Evolutionary conservation across 805 yeast species (phyloP), one percentile per base, ranked within the genome.

Genomic region (Metschnikowia lachancei): DNA sequence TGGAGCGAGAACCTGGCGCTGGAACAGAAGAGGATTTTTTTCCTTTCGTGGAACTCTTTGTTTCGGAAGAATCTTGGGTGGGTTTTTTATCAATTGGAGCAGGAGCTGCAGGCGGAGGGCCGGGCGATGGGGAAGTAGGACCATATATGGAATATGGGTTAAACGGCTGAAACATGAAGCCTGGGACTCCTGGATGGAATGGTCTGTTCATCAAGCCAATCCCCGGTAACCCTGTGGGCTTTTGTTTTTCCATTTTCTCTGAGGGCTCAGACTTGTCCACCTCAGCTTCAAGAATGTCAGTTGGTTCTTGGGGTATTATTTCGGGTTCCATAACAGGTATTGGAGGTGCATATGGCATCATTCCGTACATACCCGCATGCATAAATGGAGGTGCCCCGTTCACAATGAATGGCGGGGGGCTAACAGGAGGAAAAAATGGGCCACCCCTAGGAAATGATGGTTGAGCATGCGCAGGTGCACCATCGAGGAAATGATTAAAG

Each of bases 151-250:
- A 67, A 55, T 77, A 78, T 1, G 82, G 80, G 49, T 61, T 66
- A 52, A 77, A 80, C 0, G 78, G 74, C 18, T 76, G 78, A 59
- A 76, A 72, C 69, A 77, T 67, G 53, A 71, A 78, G 2, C 71
- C 60, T 12, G 56, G 47, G 1, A 62, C 61, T 13, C 46, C 43
- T 4, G 62, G 58, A 12, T 65, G 64, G 24, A 57, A 46, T 20
- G 60, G 62, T 6, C 72, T 62, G 45, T 68, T 68, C 69, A 66
- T 62, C 41, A 68, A 51, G 4, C 75, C 76, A 39, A 71, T 65
- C 0, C 69, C 67, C 2, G 62, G 60, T 10, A 55, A 42, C 1
- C 47, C 51, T 3, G 46, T 41, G 11, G 52, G 41, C 12, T 16
- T 16, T 14, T 20, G 17, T 41, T 51, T 53, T 7, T 45, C 47